Evolutionary conservation across 2,329 filamentous ascomycete species (phyloP).

Genomic region (Nigrospora oryzae): DNA sequence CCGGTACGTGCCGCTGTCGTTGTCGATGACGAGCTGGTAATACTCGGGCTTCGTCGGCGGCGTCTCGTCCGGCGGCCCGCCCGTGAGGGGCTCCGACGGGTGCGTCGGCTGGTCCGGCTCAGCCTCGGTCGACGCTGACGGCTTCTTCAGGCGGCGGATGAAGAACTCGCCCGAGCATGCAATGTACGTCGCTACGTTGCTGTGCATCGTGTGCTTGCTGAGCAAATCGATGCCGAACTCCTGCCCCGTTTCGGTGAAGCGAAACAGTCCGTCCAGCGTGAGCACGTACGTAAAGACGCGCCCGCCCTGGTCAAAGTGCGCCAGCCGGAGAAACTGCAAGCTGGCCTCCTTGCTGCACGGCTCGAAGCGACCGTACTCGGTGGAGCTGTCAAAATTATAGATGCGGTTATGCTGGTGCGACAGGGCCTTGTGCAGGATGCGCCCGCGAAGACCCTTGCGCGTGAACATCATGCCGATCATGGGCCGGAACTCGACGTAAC

Average conservation of each 20-base stretch:
- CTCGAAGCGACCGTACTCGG: slow-evolving; percentile 61
- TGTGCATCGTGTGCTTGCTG: slow-evolving; percentile 96
- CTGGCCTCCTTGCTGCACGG: slow-evolving; percentile 63
- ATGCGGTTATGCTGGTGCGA: slow-evolving; percentile 85
- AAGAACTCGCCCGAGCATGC: slow-evolving; percentile 93
- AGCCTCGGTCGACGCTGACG: slow-evolving; percentile 31
- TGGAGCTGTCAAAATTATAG: slow-evolving; percentile 78
- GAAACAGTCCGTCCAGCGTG: slow-evolving; percentile 75
- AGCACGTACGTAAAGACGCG: slow-evolving; percentile 89
- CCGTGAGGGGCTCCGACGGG: slow-evolving; percentile 32
- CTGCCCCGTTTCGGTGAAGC: slow-evolving; percentile 92
- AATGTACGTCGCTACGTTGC: slow-evolving; percentile 82
- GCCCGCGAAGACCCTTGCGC: slow-evolving; percentile 66
- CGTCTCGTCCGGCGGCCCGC: slow-evolving; percentile 32
- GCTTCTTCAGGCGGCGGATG: slow-evolving; percentile 57
- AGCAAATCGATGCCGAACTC: slow-evolving; percentile 91
- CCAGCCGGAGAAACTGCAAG: slow-evolving; percentile 74
- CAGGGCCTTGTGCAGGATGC: slow-evolving; percentile 72
- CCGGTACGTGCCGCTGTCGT: slow-evolving; percentile 88
- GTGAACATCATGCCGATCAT: slow-evolving; percentile 88
- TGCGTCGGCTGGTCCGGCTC: slow-evolving; percentile 40
- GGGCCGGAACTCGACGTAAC: slow-evolving; percentile 87
- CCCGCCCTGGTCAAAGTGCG: slow-evolving; percentile 77
- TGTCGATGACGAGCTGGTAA: slow-evolving; percentile 90
- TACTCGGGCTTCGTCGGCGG: slow-evolving; percentile 39